Base-by-base conservation (phyloP, 164 flowering plant species). In the Tetracentron sinense region DNA sequence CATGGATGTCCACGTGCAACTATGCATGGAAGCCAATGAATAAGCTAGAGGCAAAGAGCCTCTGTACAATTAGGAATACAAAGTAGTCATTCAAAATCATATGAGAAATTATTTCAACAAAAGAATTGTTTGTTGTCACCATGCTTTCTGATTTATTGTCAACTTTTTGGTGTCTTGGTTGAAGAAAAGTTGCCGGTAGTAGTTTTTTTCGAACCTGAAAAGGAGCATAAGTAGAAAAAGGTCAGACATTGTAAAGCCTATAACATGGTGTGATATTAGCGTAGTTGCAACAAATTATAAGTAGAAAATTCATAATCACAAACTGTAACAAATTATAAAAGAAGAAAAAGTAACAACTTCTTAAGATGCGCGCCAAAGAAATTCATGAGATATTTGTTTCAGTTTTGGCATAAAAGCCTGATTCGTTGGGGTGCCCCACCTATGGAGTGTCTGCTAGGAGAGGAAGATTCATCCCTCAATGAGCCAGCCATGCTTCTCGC, bases 391-490 rank as follows among this genome's bases (percentile, higher is more conserved):
- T n/a, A n/a, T n/a, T n/a, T n/a, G n/a, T n/a, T n/a, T 87, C 93
- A 50, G 93, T 82, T 72, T 85, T 90, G 26, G 11, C 64, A 66
- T 17, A 82, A 47, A 11, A 62, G 14, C 29, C 29, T 75, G 65
- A 63, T 61, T 26, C 46, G 65, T 30, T 62, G 73, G 27, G 81
- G 62, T 56, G 74, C 56, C 47, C 76, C 31, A 27, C 56, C 80
- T 3, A 68, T 20, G 5, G 88, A 79, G 50, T 76, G 85, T 56
- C 83, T 73, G 69, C 81, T 74, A 8, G 93, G 85, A 73, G 92
- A 81, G 30, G 82, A 63, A 59, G 81, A 72, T 14, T 69, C 81
- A 71, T 62, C 31, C 53, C 74, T 71, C 7, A 60, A 56, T 27
- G 76, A 68, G 71, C 63, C 67, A 54, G 63, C 72, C 75, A 46